A percentile compares a stretch with the other conserved stretches of the same genome.
These are phyloP conservation scores for Helianthus tuberosus DNA, from an alignment of 129 eudicot genomes.

Conservation along the genomic window DNA sequence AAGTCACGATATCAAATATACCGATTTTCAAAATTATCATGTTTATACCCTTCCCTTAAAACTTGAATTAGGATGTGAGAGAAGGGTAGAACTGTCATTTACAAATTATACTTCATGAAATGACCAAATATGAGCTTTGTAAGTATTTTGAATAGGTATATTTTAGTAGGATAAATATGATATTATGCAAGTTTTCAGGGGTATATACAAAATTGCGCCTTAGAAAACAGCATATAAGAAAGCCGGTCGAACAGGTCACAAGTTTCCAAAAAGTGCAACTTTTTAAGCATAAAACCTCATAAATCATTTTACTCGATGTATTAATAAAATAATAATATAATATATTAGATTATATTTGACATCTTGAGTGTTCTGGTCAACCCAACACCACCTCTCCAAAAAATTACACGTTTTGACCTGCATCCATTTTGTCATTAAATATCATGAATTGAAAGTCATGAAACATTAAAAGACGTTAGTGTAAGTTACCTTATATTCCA, in stretches of 20 bases:
- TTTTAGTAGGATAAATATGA: too few relatives aligned
- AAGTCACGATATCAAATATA: too few relatives aligned
- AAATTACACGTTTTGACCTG: not conserved
- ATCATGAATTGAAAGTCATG: not conserved
- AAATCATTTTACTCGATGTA: not conserved
- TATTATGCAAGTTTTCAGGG: too few relatives aligned
- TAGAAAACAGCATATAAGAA: not conserved
- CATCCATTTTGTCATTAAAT: not conserved
- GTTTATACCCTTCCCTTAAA: too few relatives aligned
- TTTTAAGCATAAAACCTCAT: not conserved
- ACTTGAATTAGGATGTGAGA: too few relatives aligned
- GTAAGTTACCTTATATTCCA: slow-evolving; percentile 86
- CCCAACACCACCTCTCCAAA: not conserved
- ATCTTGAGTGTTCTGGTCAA: not conserved
- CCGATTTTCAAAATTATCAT: too few relatives aligned
- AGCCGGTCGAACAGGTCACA: not conserved
- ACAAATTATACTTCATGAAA: too few relatives aligned
- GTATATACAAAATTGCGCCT: not conserved
- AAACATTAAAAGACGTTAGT: slow-evolving; percentile 1
- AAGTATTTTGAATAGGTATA: too few relatives aligned
- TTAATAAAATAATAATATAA: not conserved
- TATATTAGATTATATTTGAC: not conserved
- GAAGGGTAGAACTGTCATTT: too few relatives aligned
- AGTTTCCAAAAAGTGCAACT: not conserved
- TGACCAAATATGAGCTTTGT: too few relatives aligned